Conservation (phyloP, 805 yeast genomes). For the Jamesozyma piceae region DNA sequence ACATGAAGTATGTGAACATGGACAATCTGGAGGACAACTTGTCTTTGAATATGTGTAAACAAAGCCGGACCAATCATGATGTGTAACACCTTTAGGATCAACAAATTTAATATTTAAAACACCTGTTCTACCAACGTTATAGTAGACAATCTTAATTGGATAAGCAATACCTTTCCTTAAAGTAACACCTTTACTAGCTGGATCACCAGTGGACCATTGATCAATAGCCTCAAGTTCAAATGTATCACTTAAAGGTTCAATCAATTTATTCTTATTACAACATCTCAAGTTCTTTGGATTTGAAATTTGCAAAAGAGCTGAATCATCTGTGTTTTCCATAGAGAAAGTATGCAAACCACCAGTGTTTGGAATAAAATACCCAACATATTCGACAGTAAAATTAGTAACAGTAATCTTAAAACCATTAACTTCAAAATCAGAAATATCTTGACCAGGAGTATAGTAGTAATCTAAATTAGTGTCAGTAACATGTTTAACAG, state of each 20-base stretch:
- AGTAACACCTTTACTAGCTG: not conserved
- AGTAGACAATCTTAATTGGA: not conserved
- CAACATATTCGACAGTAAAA: slow-evolving; percentile 1
- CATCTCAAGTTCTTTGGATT: not conserved
- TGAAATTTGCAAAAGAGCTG: not conserved
- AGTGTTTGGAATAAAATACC: not conserved
- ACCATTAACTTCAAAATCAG: not conserved
- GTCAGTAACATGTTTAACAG: not conserved
- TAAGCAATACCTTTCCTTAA: not conserved
- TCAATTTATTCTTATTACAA: not conserved
- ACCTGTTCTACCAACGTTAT: not conserved
- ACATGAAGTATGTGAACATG: not conserved
- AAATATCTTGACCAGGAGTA: not conserved
- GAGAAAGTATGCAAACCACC: not conserved
- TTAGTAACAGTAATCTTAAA: not conserved
- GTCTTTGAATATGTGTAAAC: not conserved
- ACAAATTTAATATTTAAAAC: not conserved
- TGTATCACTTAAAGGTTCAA: no score
- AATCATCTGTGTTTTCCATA: not conserved
- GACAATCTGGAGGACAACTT: not conserved
- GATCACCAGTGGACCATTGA: not conserved
- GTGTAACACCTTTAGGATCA: not conserved
- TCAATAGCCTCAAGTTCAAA: not conserved
- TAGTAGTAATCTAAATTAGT: not conserved
- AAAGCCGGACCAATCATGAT: not conserved